phyloP scores from a whole-genome alignment of 1,139 yeast genomes.

The Sugiyamaella japonica region DNA sequence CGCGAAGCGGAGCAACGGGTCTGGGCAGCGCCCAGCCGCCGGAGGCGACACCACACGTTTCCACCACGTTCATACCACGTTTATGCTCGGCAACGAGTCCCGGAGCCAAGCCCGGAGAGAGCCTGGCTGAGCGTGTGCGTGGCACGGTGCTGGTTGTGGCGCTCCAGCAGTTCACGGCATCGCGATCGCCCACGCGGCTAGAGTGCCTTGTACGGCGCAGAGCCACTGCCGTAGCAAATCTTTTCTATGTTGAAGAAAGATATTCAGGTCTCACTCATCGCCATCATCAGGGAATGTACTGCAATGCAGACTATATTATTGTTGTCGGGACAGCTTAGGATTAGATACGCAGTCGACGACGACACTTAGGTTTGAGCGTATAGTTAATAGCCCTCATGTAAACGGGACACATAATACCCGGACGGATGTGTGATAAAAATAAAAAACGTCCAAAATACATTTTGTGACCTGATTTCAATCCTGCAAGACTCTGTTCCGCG shows the following conservation, averaged over 20 bases:
- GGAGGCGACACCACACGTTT: slow-evolving; percentile 49
- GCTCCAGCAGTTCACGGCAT: slow-evolving; percentile 8
- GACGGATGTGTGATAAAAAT: too few relatives aligned
- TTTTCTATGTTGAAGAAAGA: neutral
- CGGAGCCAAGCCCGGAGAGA: neutral
- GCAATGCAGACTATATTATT: slow-evolving; percentile 1
- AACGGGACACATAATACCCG: too few relatives aligned
- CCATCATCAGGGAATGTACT: neutral
- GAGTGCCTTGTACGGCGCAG: slow-evolving; percentile 12
- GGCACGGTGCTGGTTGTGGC: neutral
- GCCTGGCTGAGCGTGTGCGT: neutral
- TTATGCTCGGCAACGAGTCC: neutral
- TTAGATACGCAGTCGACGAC: too few relatives aligned
- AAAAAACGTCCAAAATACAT: too few relatives aligned
- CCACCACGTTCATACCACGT: slow-evolving; percentile 41
- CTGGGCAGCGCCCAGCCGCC: too few relatives aligned
- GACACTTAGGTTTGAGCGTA: too few relatives aligned
- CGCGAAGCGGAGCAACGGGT: too few relatives aligned
- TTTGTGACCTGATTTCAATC: too few relatives aligned
- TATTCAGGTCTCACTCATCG: slow-evolving; percentile 1
- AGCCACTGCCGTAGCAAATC: slow-evolving; percentile 11
- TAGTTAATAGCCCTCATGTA: too few relatives aligned
- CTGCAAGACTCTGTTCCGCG: too few relatives aligned
- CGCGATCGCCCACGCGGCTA: slow-evolving; percentile 6
- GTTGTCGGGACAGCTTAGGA: slow-evolving; percentile 1